Conservation (phyloP, 1,284 basidiomycete species). For the Leccinum pseudoinsigne region DNA sequence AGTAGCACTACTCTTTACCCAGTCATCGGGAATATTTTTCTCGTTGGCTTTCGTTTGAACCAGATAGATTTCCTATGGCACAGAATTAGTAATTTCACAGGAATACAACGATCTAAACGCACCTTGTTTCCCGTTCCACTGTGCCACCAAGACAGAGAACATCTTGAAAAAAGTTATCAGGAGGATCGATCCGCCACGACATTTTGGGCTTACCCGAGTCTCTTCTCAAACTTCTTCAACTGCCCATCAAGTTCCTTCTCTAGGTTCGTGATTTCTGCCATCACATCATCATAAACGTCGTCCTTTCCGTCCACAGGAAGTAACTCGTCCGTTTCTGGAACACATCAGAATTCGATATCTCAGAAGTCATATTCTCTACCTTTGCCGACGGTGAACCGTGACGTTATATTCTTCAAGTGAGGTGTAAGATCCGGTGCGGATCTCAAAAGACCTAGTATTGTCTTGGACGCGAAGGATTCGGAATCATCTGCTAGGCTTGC, state of each 20-base stretch:
- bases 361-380: constrained; percentile 41
- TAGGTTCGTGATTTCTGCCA: constrained; percentile 64
- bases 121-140: constrained; percentile 82
- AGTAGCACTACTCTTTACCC: constrained; percentile 82
- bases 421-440: constrained; percentile 78
- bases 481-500: constrained; percentile 62
- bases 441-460: constrained; percentile 72
- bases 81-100: constrained; percentile 4
- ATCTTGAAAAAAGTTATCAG: constrained; percentile 34
- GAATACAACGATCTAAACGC: constrained; percentile 5
- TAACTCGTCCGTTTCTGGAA: constrained; percentile 62
- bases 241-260: constrained; percentile 72
- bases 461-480: constrained; percentile 74
- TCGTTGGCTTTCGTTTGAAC: constrained; percentile 67
- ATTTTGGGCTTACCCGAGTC: constrained; percentile 48
- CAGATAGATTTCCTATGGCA: constrained; percentile 79
- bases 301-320: constrained; percentile 83
- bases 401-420: constrained; percentile 70
- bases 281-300: constrained; percentile 77
- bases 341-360: constrained; percentile 13
- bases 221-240: constrained; percentile 60
- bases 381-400: constrained; percentile 66
- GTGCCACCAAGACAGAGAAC: constrained; percentile 77
- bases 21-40: constrained; percentile 74
- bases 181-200: constrained; percentile 11